Conservation (phyloP, 2,329 filamentous ascomycete species). For the Penicillium sp. region DNA sequence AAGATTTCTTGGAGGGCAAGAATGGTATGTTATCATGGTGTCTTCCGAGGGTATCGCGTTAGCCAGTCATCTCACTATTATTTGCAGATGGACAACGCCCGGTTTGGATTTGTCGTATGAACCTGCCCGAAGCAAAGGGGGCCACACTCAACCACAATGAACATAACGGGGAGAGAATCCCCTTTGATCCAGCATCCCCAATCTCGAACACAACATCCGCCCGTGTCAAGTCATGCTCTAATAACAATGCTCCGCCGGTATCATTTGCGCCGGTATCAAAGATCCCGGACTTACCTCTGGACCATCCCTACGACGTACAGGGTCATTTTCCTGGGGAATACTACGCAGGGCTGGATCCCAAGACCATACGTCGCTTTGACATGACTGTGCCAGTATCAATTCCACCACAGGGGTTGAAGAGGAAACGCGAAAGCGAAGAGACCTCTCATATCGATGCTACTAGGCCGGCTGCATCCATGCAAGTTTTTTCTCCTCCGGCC, state of each 20-base stretch:
- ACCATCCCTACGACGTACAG: neutral
- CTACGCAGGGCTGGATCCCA: slow-evolving; percentile 1
- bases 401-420: slow-evolving; percentile 13
- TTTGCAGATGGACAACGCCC: slow-evolving; percentile 27
- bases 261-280: neutral
- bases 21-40: neutral
- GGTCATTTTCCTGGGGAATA: neutral
- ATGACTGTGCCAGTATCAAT: neutral
- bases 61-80: neutral
- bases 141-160: slow-evolving; percentile 4
- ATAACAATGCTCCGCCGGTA: neutral
- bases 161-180: slow-evolving; percentile 2
- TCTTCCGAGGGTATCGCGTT: neutral
- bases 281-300: neutral
- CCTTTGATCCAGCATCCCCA: neutral
- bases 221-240: neutral
- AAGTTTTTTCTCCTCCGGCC: neutral
- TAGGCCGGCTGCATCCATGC: neutral
- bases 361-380: neutral
- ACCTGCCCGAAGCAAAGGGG: slow-evolving; percentile 25
- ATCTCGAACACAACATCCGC: neutral
- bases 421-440: slow-evolving; percentile 13
- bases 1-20: slow-evolving; percentile 34
- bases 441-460: neutral
- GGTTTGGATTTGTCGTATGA: slow-evolving; percentile 27